Percentiles rank a stretch among this genome's conserved stretches.
Conservation (phyloP, 306 rosid genomes). For the Medicago ruthenica region DNA sequence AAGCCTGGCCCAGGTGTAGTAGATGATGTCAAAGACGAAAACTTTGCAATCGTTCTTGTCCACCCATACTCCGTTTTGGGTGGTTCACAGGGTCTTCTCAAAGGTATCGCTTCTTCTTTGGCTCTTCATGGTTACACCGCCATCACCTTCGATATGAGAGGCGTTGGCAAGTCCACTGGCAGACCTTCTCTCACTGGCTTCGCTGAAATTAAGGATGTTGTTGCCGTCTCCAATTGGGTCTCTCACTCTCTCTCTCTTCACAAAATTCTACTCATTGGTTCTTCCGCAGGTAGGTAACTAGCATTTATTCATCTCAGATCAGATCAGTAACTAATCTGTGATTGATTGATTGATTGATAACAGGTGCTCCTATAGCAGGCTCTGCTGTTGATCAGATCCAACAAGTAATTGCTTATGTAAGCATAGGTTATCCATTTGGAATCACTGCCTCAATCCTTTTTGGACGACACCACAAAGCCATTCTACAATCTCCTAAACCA, state of each 20-base stretch:
- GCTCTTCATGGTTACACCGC: conserved; percentile 68
- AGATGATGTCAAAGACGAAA: conserved; percentile 36
- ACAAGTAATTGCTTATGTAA: conserved; percentile 80
- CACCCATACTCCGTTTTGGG: conserved; percentile 94
- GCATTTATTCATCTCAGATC: neutral
- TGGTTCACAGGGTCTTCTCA: conserved; percentile 84
- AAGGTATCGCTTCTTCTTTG: conserved; percentile 79
- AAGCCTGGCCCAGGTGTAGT: conserved; percentile 44
- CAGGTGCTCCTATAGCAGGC: conserved; percentile 98
- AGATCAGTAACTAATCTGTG: no score
- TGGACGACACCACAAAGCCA: conserved; percentile 84
- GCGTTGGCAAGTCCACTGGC: conserved; percentile 81
- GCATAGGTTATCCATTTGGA: conserved; percentile 98
- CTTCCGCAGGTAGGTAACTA: conserved; percentile 77
- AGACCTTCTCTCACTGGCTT: conserved; percentile 81
- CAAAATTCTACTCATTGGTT: conserved; percentile 73
- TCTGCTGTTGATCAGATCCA: conserved; percentile 84
- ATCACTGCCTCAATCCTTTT: conserved; percentile 82
- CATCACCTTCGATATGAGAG: conserved; percentile 87
- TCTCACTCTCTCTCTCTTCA: conserved; percentile 45
- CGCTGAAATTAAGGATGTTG: conserved; percentile 79
- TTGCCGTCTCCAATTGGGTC: conserved; percentile 74
- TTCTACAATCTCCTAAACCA: conserved; percentile 72
- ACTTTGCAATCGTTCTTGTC: conserved; percentile 70
- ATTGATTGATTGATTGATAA: neutral